Base-by-base conservation (phyloP, 805 yeast genomes). In the Lachancea cidri region DNA sequence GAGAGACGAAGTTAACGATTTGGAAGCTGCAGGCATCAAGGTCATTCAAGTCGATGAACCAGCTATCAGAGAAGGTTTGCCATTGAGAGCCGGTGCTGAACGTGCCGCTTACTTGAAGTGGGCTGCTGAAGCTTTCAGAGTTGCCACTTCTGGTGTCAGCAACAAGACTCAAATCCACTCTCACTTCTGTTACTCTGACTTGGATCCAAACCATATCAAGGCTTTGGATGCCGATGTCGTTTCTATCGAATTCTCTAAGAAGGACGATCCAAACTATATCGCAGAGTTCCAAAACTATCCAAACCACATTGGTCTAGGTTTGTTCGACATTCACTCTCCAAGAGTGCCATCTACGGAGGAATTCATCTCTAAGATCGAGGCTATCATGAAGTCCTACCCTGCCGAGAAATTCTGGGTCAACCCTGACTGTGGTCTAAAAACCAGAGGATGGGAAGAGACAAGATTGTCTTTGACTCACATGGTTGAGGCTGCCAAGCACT, bases 371-470 rank as follows among this genome's bases (percentile, higher is more conserved):
- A 88, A 96, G 76, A 86, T 93, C 65, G 81, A 80, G 66, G 93
- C 87, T 70, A 89, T 93, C 76, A 76, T 93, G 73, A 87, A 88
- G 77, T 93, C 86, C 48, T 91, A 91, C 79, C 97, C 97, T 69
- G 94, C 93, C 67, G 86, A 86, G 71, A 91, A 89, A 73, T 86
- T 93, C 81, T 93, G 98, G 98, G 95, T 93, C 68, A 93, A 93
- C 94, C 98, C 98, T 66, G 98, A 93, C 78, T 93, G 98, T 82
- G 98, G 98, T 81, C 82, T 93, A 72, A 93, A 93, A 86, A 93
- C 98, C 71, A 89, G 98, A 83, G 96, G 95, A 61, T 93, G 98
- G 98, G 87, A 85, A 60, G 98, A 93, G 81, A 86, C 91, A 62
- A 87, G 74, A 68, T 88, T 82, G 66, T 87, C 95, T 64, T 83